phyloP scores from a whole-genome alignment of 2,329 filamentous ascomycete species.

The Penicillium freii region DNA sequence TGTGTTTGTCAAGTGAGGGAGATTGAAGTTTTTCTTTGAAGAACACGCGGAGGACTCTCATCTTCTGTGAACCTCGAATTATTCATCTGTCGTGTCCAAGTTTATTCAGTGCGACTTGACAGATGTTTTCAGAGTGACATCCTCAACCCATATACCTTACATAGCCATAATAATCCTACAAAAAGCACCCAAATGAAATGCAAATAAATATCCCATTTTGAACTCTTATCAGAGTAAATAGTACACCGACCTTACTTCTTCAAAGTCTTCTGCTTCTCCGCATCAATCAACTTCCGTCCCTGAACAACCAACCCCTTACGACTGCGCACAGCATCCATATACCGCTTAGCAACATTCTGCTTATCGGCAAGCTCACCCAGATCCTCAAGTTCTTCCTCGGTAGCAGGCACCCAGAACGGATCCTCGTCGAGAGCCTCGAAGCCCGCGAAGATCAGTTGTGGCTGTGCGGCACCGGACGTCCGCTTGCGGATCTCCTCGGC shows the following conservation, averaged over 20 bases:
- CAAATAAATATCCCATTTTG: conserved; percentile 4
- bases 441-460: conserved; percentile 88
- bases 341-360: conserved; percentile 94
- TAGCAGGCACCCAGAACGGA: conserved; percentile 96
- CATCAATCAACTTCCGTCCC: conserved; percentile 72
- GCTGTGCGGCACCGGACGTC: conserved; percentile 83
- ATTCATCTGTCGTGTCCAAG: conserved; percentile 22
- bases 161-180: background rate
- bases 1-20: conserved; percentile 48
- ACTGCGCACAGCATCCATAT: conserved; percentile 84
- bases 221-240: background rate
- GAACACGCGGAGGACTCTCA: conserved; percentile 28
- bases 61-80: conserved; percentile 27
- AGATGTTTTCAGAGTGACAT: conserved; percentile 29
- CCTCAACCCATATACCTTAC: background rate
- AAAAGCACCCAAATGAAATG: background rate
- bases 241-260: conserved; percentile 49
- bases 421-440: conserved; percentile 94
- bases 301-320: conserved; percentile 86
- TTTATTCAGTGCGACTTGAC: conserved; percentile 11
- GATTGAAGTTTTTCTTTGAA: conserved; percentile 29
- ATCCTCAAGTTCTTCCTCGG: conserved; percentile 95
- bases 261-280: conserved; percentile 83
- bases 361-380: conserved; percentile 87
- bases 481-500: conserved; percentile 94